phyloP scores from a whole-genome alignment of 139 green algal species.

The Cymbomonas tetramitiformis region DNA sequence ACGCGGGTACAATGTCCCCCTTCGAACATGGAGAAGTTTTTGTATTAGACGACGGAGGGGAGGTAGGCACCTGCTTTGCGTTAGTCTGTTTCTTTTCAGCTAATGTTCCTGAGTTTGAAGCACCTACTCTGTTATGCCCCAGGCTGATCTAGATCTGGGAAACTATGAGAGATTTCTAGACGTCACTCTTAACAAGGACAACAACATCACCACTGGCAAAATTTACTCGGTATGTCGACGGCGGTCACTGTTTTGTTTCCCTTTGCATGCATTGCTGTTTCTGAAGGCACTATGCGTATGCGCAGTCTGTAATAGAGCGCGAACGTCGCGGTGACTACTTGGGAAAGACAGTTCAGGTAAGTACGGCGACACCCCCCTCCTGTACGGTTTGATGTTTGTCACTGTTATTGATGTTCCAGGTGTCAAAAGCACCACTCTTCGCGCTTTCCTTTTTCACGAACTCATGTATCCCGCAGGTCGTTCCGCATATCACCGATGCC shows the following conservation, averaged over 20 bases:
- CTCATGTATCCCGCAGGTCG: too few species aligned
- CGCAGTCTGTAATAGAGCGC: slow-evolving; percentile 82
- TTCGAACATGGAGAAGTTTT: slow-evolving; percentile 99
- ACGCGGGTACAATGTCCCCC: slow-evolving; percentile 97
- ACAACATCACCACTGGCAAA: slow-evolving; percentile 98
- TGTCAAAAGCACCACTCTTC: too few species aligned
- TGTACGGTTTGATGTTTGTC: too few species aligned
- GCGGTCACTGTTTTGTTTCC: background rate
- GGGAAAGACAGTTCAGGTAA: slow-evolving; percentile 87
- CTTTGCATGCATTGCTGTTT: slow-evolving; percentile 8
- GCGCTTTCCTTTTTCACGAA: too few species aligned
- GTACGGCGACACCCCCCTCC: background rate
- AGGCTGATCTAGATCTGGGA: slow-evolving; percentile 89
- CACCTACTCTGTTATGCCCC: too few species aligned
- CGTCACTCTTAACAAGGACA: slow-evolving; percentile 80
- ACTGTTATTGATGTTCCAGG: background rate
- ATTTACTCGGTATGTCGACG: slow-evolving; percentile 58
- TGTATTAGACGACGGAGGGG: slow-evolving; percentile 92
- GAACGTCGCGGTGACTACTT: slow-evolving; percentile 91
- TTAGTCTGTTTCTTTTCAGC: background rate
- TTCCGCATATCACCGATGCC: slow-evolving; percentile 92
- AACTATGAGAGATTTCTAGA: slow-evolving; percentile 99
- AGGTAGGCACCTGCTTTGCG: too few species aligned
- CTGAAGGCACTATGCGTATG: slow-evolving; percentile 26
- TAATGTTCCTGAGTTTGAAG: too few species aligned